phyloP scores from a whole-genome alignment of 371 early-diverging fungal species.

The Amoeboaphelidium protococcarum region DNA sequence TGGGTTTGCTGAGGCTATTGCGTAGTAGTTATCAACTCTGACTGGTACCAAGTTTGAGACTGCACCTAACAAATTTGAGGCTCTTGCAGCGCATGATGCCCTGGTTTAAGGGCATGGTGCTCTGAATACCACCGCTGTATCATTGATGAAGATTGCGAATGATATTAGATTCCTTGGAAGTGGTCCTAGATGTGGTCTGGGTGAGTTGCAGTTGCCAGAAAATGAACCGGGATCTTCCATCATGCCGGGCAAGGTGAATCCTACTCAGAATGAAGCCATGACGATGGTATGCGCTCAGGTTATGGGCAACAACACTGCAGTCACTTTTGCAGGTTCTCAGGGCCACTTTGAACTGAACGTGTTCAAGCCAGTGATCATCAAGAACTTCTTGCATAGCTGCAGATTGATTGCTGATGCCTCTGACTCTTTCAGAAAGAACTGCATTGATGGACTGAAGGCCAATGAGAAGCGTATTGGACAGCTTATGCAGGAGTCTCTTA shows the following conservation, averaged over 20 bases:
- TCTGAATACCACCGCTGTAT: slow-evolving; percentile 67
- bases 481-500: slow-evolving; percentile 58
- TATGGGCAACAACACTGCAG: slow-evolving; percentile 78
- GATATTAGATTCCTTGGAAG: slow-evolving; percentile 72
- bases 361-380: slow-evolving; percentile 88
- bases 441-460: slow-evolving; percentile 68
- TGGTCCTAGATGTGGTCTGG: slow-evolving; percentile 87
- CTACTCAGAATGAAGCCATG: slow-evolving; percentile 91
- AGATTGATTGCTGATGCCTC: slow-evolving; percentile 57
- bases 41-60: slow-evolving; percentile 63
- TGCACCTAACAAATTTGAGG: slow-evolving; percentile 93
- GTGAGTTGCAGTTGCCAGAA: slow-evolving; percentile 72
- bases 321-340: slow-evolving; percentile 62
- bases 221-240: slow-evolving; percentile 94
- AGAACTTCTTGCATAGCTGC: slow-evolving; percentile 67
- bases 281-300: slow-evolving; percentile 95
- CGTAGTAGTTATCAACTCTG: slow-evolving; percentile 38
- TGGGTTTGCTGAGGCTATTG: slow-evolving; percentile 65
- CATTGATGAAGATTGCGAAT: slow-evolving; percentile 91
- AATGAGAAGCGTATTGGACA: slow-evolving; percentile 55
- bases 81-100: slow-evolving; percentile 83
- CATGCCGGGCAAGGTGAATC: slow-evolving; percentile 61
- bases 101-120: slow-evolving; percentile 80
- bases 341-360: slow-evolving; percentile 95
- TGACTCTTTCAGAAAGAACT: slow-evolving; percentile 62